These are phyloP conservation scores for Candida broadrunensis DNA, from an alignment of 805 yeast species.

Conservation along the genomic window DNA sequence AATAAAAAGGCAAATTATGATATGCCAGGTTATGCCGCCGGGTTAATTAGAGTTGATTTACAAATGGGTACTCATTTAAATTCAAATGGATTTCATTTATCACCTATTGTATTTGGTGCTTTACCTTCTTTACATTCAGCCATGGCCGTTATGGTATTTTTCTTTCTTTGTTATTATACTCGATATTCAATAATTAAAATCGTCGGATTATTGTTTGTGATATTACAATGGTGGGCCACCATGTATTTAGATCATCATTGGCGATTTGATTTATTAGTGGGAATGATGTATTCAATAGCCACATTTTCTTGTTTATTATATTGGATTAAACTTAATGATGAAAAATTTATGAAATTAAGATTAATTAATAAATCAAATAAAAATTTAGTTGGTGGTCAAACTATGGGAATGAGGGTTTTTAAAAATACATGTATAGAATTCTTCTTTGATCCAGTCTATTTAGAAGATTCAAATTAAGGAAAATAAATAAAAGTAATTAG, in stretches of 20 bases:
- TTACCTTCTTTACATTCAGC: conserved; percentile 63
- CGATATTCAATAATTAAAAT: conserved; percentile 31
- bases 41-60: conserved; percentile 62
- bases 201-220: conserved; percentile 42
- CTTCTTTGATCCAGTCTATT: conserved; percentile 47
- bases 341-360: conserved; percentile 29
- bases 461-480: no score
- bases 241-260: conserved; percentile 74
- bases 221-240: conserved; percentile 73
- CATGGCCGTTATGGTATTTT: conserved; percentile 54
- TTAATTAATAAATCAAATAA: conserved; percentile 34
- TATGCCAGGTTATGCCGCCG: conserved; percentile 76
- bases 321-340: conserved; percentile 14
- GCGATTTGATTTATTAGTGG: conserved; percentile 58
- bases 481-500: no score
- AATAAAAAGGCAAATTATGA: conserved; percentile 55
- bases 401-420: conserved; percentile 67
- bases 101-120: conserved; percentile 72
- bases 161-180: conserved; percentile 39
- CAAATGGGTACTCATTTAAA: conserved; percentile 55
- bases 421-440: conserved; percentile 44
- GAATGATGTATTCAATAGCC: conserved; percentile 41
- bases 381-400: conserved; percentile 42
- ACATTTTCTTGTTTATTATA: conserved; percentile 9
- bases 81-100: conserved; percentile 59